Evolutionary conservation across 768 basidiomycete genomes (phyloP), one percentile per base, ranked within the genome.

Genomic region (Obba rivulosa): DNA sequence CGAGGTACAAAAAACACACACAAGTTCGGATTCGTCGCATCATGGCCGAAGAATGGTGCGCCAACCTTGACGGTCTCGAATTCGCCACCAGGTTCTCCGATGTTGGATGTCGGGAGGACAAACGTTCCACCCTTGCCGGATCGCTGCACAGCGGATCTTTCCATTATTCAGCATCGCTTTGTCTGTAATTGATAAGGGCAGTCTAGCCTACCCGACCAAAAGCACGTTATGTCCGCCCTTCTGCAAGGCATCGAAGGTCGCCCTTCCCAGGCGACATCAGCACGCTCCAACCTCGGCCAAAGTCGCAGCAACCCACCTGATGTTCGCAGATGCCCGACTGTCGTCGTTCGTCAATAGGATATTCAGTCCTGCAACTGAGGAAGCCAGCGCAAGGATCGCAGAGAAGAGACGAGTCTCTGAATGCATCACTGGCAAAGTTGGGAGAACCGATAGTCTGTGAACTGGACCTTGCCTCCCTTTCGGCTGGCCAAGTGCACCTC

Each of bases 301-400:
- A n/a, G n/a, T n/a, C n/a, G n/a, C n/a, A n/a, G n/a, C n/a, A 7
- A 37, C 56, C 9, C 41, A 62, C 63, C 65, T 57, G 34, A 66
- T 63, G 49, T 66, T 66, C 7, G 65, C 65, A 9, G 63, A 60
- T n/a, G 63, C 65, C 65, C 65, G 63, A 34, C 60, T 63, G 41
- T 66, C 65, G 43, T 66, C 65, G 46, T 66, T 66, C 14, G 59
- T 62, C 43, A 66, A 46, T 40, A 66, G 43, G 35, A 66, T 62
- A 45, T 66, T 65, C 47, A 66, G 46, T 20, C 52, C 58, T 3
- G 53, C 45, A 7, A 46, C 49, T 13, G 46, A 51, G 22, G 55
- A 54, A 14, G 43, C 44, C 2, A 56, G 37, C 4, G 51, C 50
- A 11, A 55, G 41, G 24, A 57, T 9, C 28, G 28, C 28, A 13